Base-by-base conservation (phyloP, 2,329 filamentous ascomycete genomes). In the Coniochaeta sp. region DNA sequence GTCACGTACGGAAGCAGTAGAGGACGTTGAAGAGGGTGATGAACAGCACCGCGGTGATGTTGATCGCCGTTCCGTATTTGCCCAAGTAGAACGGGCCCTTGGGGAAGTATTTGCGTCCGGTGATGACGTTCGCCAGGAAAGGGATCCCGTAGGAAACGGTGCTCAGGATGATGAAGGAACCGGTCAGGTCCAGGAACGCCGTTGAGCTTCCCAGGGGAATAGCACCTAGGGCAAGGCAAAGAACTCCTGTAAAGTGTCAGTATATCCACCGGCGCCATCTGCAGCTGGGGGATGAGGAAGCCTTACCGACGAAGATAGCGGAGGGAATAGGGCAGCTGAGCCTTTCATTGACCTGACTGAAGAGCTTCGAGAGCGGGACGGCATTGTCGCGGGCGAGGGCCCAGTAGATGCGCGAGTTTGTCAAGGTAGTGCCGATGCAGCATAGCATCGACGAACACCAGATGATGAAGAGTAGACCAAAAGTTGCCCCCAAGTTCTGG, bases 301-400 rank as follows among this genome's bases (percentile, higher is more conserved):
- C 17, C 64, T 50, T 60, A 66, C 66, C 68, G 61, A 81, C 82
- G 61, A 83, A 77, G n/a, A 87, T 62, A 0, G 83, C 85, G 1
- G 85, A 77, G 60, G 81, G 80, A 61, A 87, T 74, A 0, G 85
- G 85, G 66, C 84, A 86, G 59, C 83, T 82, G 60, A 84, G 78
- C 1, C 64, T 71, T 62, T 77, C 74, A 68, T 81, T 79, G 64
- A 88, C 83, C 19, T 67, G 70, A n/a, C 78, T 74, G 61, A 87
- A 81, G 70, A 82, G 73, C 12, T 66, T 60, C 1, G 79, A 76
- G 66, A 85, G 81, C 0, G 85, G 85, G 2, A 85, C 84, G 2
- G 84, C 84, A 42, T 81, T 79, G 68, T 88, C 85, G 34, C 85
- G 80, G 40, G 84, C 81, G 19, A 84, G 71, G 1, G 78, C 75